phyloP scores from a whole-genome alignment of 2,329 filamentous ascomycete genomes.

The Elsinoe batatas region DNA sequence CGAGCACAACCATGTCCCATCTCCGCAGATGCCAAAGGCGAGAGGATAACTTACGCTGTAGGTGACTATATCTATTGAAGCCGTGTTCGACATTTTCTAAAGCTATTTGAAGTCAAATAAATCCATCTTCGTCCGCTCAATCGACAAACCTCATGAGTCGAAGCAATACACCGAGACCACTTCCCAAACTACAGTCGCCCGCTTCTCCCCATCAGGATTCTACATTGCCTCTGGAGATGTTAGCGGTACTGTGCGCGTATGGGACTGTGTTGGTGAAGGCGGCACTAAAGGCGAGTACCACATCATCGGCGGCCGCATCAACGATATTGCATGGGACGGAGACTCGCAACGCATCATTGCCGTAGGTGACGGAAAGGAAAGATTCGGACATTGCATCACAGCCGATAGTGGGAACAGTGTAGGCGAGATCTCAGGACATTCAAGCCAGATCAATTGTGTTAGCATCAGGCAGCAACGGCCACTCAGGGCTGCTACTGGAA shows the following conservation, averaged over 20 bases:
- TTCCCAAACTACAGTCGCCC: slow-evolving; percentile 77
- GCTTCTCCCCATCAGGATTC: slow-evolving; percentile 88
- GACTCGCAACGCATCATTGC: slow-evolving; percentile 95
- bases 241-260: slow-evolving; percentile 75
- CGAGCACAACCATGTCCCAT: slow-evolving; percentile 84
- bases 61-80: slow-evolving; percentile 25
- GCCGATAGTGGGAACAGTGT: slow-evolving; percentile 94
- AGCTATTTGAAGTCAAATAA: slow-evolving; percentile 64
- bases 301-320: slow-evolving; percentile 89
- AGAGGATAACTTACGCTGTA: slow-evolving; percentile 88
- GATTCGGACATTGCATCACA: slow-evolving; percentile 88
- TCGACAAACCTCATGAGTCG: slow-evolving; percentile 74
- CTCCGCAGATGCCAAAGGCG: slow-evolving; percentile 77
- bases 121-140: slow-evolving; percentile 89
- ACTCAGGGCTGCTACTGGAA: slow-evolving; percentile 81
- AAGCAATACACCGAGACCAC: slow-evolving; percentile 93
- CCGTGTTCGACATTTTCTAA: slow-evolving; percentile 7
- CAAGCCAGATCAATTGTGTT: slow-evolving; percentile 80
- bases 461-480: slow-evolving; percentile 82
- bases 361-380: slow-evolving; percentile 87
- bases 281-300: slow-evolving; percentile 86
- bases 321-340: slow-evolving; percentile 94
- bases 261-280: slow-evolving; percentile 79
- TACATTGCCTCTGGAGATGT: slow-evolving; percentile 89
- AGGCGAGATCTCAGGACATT: slow-evolving; percentile 87